A percentile compares a stretch with the other conserved stretches of the same genome.
These are phyloP conservation scores for Saccharomycopsis schoenii DNA, from an alignment of 805 yeast genomes.

Conservation along the genomic window DNA sequence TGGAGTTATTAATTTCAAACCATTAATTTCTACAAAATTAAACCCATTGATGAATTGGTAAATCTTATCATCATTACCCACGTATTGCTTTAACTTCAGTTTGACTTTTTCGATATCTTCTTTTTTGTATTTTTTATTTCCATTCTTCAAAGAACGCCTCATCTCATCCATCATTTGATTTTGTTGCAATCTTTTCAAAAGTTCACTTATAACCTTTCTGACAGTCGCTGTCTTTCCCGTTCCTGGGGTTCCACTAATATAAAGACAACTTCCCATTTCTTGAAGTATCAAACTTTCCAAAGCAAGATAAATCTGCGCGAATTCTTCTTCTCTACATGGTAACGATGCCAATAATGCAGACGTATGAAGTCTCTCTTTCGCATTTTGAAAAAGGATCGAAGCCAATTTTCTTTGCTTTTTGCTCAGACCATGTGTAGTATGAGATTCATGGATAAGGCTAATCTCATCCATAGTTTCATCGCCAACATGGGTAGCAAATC, in stretches of 20 bases:
- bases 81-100: neutral
- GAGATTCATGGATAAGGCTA: neutral
- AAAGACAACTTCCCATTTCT: constrained; percentile 72
- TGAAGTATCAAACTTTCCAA: constrained; percentile 63
- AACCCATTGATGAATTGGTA: constrained; percentile 34
- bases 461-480: constrained; percentile 22
- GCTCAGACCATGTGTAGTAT: neutral
- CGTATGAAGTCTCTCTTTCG: constrained; percentile 32
- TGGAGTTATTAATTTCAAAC: constrained; percentile 74
- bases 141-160: neutral
- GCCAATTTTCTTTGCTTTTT: constrained; percentile 10
- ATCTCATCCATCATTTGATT: constrained; percentile 12
- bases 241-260: constrained; percentile 96
- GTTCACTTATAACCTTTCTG: constrained; percentile 69
- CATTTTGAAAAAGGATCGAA: constrained; percentile 23
- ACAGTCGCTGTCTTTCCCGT: constrained; percentile 95
- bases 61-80: neutral
- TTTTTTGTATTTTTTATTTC: neutral
- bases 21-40: constrained; percentile 80
- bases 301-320: constrained; percentile 54
- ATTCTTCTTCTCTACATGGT: constrained; percentile 79
- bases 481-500: constrained; percentile 7
- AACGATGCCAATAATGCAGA: constrained; percentile 34
- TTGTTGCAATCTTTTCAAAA: constrained; percentile 32
- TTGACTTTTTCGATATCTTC: neutral